A percentile compares a stretch with the other conserved stretches of the same genome.
These are phyloP conservation scores for Arachis stenosperma DNA, from an alignment of 306 rosid genomes.

Conservation along the genomic window DNA sequence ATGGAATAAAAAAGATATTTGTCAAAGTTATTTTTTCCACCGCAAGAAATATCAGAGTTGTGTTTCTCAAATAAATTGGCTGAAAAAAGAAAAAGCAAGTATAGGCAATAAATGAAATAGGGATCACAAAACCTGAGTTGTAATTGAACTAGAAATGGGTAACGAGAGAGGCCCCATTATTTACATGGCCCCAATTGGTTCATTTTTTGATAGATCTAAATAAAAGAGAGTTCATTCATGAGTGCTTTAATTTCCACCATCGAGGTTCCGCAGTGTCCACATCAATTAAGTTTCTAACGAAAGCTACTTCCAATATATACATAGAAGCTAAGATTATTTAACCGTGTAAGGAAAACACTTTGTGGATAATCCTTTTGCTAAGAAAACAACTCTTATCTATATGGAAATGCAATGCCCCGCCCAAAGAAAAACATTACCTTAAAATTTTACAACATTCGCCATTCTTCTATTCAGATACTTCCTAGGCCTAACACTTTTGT, in stretches of 20 bases:
- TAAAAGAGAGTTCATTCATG: slow-evolving; percentile 20
- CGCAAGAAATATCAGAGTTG: slow-evolving; percentile 8
- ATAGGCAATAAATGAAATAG: slow-evolving; percentile 26
- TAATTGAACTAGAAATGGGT: slow-evolving; percentile 39
- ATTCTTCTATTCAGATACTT: slow-evolving; percentile 22
- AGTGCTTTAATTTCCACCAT: slow-evolving; percentile 37
- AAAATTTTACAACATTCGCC: slow-evolving; percentile 33
- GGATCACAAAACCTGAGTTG: slow-evolving; percentile 40
- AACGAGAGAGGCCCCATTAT: slow-evolving; percentile 34
- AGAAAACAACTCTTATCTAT: slow-evolving; percentile 35
- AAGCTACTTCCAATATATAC: slow-evolving; percentile 41
- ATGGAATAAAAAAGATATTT: too few relatives aligned
- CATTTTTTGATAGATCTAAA: slow-evolving; percentile 27
- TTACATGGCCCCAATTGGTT: slow-evolving; percentile 28
- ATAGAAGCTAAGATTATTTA: slow-evolving; percentile 30
- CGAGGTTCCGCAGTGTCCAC: slow-evolving; percentile 40
- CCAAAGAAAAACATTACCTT: slow-evolving; percentile 37
- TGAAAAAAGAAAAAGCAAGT: slow-evolving; percentile 16
- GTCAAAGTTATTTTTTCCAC: too few relatives aligned
- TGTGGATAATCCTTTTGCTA: slow-evolving; percentile 23
- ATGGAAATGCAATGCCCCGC: slow-evolving; percentile 38
- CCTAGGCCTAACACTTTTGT: slow-evolving; percentile 32
- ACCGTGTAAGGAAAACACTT: slow-evolving; percentile 40
- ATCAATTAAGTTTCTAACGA: slow-evolving; percentile 38
- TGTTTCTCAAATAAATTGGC: slow-evolving; percentile 33